Evolutionary conservation across 805 yeast species (phyloP), one percentile per base, ranked within the genome.

Genomic region (Starmera dryadoides): DNA sequence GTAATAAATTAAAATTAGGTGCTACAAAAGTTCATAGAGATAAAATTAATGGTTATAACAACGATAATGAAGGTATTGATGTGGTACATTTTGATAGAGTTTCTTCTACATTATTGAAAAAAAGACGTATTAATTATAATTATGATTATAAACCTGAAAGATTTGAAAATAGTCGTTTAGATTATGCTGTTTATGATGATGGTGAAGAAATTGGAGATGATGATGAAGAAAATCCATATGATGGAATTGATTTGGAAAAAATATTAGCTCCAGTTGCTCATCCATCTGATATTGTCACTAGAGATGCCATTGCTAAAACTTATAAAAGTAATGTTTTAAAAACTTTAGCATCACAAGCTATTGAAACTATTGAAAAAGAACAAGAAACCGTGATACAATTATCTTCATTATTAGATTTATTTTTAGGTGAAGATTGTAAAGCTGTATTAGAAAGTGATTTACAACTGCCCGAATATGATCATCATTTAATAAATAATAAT

Each of bases 391-490:
- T 85, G n/a, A 77, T 79, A 42, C 75, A 79, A 52, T 65, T 88
- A 38, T 75, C 82, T 33, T 77, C 77, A 50, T 67, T 91, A 34
- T 70, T 93, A 60, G 85, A 81, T 44, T 79, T 84, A 1, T 77
- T 91, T 48, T 67, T 91, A 36, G 96, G 97, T 4, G 98, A 91
- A 55, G 91, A 86, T 55, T 84, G 94, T 46, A 68, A 68, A 33
- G 78, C 77, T 40, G 60, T 82, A 30, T 64, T 77, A 17, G 86
- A 85, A 28, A 77, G 74, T 18, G 75, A 77, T 35, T 58, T 89
- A 59, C 74, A 77, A 19, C 65, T 88, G 26, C 82, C 87, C 2
- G 68, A 62, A 12, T 41, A 58, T 31, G 56, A 49, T 25, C 53
- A 42, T 38, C 56, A 48, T 4, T 19, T 14, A 10, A 19, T 10